Base-by-base conservation (phyloP, 1,284 basidiomycete species). In the Heterobasidion irregulare region DNA sequence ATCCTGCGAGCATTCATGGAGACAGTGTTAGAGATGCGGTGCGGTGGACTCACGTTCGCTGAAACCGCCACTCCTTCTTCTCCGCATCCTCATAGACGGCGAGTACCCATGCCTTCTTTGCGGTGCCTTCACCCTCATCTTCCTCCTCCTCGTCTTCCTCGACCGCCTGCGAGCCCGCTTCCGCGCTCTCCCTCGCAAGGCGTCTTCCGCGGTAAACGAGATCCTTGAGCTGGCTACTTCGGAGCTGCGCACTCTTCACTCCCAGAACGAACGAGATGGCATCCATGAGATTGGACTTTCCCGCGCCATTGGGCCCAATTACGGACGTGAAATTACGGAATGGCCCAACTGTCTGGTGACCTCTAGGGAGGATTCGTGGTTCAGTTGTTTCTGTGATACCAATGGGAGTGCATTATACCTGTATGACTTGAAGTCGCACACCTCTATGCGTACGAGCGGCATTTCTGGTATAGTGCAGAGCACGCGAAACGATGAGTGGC, bases 241-340 rank as follows among this genome's bases (percentile, higher is more conserved):
- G 82, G 19, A 99, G 79, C 63, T 98, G 94, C 1, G 88, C 89
- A 55, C 91, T 94, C 74, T 95, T 94, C 50, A 99, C 90, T 35
- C 97, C 96, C 8, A 99, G 84, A 6, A 99, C 97, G 68, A 99
- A 99, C 2, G 97, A 99, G 63, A 99, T 98, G 55, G 97, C 97
- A 69, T 99, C 97, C 97, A 99, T 99, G 59, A 99, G 83, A 69
- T 99, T 99, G 38, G 93, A 96, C 70, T 99, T 99, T 61, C 97
- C 97, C 3, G 95, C 94, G 56, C 97, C 97, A 86, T 99, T 99
- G 47, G 97, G 96, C 26, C 97, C 97, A 64, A 98, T 98, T 62
- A 98, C 83, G 15, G 93, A 95, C 0, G 94, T 96, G 71, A 99
- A 99, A 63, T 89, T 84, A 67, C 80, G 83, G 75, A 97, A 96